Conservation (phyloP, 2,329 filamentous ascomycete genomes). For the Penicillium crustosum region DNA sequence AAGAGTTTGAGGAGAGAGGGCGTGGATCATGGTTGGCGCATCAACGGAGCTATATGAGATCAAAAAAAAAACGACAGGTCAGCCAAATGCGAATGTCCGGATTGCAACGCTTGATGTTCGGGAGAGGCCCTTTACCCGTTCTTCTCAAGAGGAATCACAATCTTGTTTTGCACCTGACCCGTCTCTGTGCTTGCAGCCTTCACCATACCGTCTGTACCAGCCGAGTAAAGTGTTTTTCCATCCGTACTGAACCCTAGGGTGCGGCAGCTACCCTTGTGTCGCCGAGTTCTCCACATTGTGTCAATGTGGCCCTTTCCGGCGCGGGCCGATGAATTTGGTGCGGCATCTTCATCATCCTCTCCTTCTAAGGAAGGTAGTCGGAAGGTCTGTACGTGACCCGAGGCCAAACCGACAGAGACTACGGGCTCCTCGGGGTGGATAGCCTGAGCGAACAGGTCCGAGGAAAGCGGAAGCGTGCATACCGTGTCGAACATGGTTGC, state of each 20-base stretch:
- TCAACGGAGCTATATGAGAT: constrained; percentile 55
- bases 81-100: constrained; percentile 1
- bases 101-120: constrained; percentile 2
- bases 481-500: constrained; percentile 80
- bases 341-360: constrained; percentile 51
- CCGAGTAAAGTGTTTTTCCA: constrained; percentile 64
- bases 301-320: constrained; percentile 74
- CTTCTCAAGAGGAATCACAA: constrained; percentile 63
- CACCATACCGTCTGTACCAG: constrained; percentile 63
- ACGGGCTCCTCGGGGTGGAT: constrained; percentile 82
- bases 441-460: constrained; percentile 85
- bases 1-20: constrained; percentile 81
- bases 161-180: constrained; percentile 74
- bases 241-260: constrained; percentile 76
- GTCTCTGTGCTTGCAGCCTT: constrained; percentile 60
- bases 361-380: constrained; percentile 63
- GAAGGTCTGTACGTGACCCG: constrained; percentile 82
- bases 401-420: constrained; percentile 79
- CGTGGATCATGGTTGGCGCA: constrained; percentile 76
- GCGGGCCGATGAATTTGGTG: constrained; percentile 44
- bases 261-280: constrained; percentile 93
- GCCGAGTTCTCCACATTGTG: constrained; percentile 78
- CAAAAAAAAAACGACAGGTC: constrained; percentile 6
- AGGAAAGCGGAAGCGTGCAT: constrained; percentile 80
- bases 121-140: constrained; percentile 40